Base-by-base conservation (phyloP, 129 eudicot species). In the Oenanthe sinensis region DNA sequence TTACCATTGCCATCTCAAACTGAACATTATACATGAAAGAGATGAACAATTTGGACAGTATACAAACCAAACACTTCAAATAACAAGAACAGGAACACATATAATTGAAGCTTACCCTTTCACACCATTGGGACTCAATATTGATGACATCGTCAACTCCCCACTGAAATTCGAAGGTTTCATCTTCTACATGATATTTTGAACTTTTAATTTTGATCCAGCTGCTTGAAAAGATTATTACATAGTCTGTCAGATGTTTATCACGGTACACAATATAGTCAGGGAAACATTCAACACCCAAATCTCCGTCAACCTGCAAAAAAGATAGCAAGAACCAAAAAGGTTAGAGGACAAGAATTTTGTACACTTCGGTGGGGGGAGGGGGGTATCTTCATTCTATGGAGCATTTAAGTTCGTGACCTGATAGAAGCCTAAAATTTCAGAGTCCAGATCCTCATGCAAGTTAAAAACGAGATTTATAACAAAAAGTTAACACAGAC, bases 121-220 rank as follows among this genome's bases (percentile, higher is more conserved):
- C 85, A 82, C 83, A 79, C 84, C 86, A 82, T 37, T 82, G 87
- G 65, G 97, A 91, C 82, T 84, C 86, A 65, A 93, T 88, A 62
- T 78, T 46, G 30, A 87, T 75, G 73, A 93, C 77, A 80, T 91
- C 96, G 20, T 93, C 88, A 76, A 88, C 48, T 58, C 60, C 87
- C 96, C 90, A 89, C 75, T 84, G 90, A 50, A 78, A 77, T 58
- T 47, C 80, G 75, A 84, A 85, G 75, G 42, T 81, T 74, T 50
- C 80, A 65, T 75, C 81, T n/a, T 82, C 84, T 37, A 79, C 86
- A 73, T 83, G 55, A 22, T 69, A 28, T 52, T 82, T 75, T 76
- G 85, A 84, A 74, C 84, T 84, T 79, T 78, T 86, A 75, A 87
- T 78, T 86, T 80, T 85, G 76, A 93, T 79, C 77, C 46, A 77